These are phyloP conservation scores for Lentinula guzmanii DNA, from an alignment of 768 basidiomycete species.

Conservation along the genomic window DNA sequence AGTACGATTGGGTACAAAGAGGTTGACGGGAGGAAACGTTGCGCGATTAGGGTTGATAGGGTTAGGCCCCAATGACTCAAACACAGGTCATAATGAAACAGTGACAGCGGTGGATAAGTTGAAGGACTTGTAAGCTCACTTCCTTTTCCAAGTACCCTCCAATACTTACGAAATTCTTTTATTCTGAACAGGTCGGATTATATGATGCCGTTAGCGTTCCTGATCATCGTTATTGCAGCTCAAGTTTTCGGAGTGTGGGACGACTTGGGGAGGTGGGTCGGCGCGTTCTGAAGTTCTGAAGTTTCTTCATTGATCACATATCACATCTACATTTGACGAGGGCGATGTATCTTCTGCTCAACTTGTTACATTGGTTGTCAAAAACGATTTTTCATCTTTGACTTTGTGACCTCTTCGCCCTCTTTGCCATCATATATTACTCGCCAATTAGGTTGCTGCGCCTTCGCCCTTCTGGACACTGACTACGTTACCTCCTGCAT, in stretches of 20 bases:
- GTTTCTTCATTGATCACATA: background rate
- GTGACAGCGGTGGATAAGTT: background rate
- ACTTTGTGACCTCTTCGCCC: no score
- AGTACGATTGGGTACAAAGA: background rate
- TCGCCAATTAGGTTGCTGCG: no score
- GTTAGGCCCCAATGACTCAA: background rate
- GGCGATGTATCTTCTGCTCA: no score
- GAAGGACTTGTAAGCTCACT: background rate
- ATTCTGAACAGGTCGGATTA: background rate
- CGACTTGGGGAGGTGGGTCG: background rate
- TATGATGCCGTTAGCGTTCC: background rate
- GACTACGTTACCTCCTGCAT: no score
- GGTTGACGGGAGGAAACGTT: background rate
- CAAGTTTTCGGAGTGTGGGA: background rate
- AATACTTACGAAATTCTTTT: no score
- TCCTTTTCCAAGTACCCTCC: no score
- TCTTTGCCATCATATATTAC: no score
- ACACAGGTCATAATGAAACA: no score
- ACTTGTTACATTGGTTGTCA: no score
- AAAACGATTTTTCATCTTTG: no score
- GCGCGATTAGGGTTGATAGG: background rate
- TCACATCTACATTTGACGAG: background rate
- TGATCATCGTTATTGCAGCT: background rate
- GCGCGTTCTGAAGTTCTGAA: background rate
- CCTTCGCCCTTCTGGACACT: no score